These are phyloP conservation scores for Pseudopyrenochaeta lycopersici DNA, from an alignment of 2,329 filamentous ascomycete species.

Conservation along the genomic window DNA sequence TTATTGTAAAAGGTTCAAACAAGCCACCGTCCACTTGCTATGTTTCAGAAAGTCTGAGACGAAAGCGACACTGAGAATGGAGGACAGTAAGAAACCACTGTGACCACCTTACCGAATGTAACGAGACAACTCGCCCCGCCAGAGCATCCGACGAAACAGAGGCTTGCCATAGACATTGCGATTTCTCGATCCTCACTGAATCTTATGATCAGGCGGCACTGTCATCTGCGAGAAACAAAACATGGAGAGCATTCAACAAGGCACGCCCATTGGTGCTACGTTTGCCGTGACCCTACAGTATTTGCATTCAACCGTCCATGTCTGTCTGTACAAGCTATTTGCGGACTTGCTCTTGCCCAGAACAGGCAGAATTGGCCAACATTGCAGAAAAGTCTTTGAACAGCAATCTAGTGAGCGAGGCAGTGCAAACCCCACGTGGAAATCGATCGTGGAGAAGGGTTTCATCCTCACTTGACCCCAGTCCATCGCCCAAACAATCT, in stretches of 20 bases:
- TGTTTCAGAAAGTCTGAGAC: not conserved
- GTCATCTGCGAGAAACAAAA: not conserved
- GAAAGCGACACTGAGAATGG: not conserved
- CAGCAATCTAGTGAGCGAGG: not conserved
- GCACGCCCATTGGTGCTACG: not conserved
- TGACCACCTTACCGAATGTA: not conserved
- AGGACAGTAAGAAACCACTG: not conserved
- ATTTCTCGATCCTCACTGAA: not conserved
- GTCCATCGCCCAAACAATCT: conserved; percentile 8
- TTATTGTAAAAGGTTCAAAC: not conserved
- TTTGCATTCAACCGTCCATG: no score
- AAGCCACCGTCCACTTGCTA: not conserved
- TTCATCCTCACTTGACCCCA: conserved; percentile 22
- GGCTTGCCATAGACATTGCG: not conserved
- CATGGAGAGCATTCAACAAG: not conserved
- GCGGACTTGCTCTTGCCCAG: not conserved
- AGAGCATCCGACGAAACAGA: not conserved
- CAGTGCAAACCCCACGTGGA: conserved; percentile 15
- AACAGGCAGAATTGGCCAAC: not conserved
- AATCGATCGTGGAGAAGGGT: conserved; percentile 4
- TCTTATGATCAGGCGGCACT: not conserved
- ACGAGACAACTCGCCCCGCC: not conserved
- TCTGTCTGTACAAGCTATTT: not conserved
- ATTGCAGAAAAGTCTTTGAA: not conserved
- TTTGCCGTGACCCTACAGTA: no score